These are phyloP conservation scores for Solanum medicagineum DNA, from an alignment of 257 asterid species.

Conservation along the genomic window DNA sequence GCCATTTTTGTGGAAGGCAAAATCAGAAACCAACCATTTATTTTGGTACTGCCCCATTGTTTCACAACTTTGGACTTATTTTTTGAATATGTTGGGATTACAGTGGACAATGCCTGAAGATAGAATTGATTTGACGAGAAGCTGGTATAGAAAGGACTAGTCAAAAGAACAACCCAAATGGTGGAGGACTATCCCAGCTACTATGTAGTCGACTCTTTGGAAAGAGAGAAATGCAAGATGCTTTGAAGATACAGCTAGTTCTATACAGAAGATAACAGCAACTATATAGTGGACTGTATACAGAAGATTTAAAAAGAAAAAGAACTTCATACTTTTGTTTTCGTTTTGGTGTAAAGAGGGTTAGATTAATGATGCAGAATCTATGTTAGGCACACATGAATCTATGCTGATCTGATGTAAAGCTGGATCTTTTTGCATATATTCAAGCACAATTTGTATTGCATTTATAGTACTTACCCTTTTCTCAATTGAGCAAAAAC, in stretches of 20 bases:
- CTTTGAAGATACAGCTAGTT: neutral
- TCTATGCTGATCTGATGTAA: neutral
- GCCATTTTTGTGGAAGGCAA: neutral
- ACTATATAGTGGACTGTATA: neutral
- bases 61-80: neutral
- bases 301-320: neutral
- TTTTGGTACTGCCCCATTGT: neutral
- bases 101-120: neutral
- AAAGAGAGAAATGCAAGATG: neutral
- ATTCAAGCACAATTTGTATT: neutral
- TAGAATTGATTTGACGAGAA: neutral
- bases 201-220: neutral
- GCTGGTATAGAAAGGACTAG: neutral
- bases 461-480: neutral
- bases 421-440: neutral
- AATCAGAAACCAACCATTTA: neutral
- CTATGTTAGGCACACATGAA: neutral
- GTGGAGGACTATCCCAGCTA: neutral
- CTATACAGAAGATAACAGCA: neutral
- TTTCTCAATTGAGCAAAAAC: neutral
- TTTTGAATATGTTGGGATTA: neutral
- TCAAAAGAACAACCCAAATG: neutral
- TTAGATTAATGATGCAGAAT: neutral
- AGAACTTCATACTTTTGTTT: neutral
- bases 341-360: neutral